phyloP scores from a whole-genome alignment of 75 land plant genomes.

The Sequoiadendron giganteum region DNA sequence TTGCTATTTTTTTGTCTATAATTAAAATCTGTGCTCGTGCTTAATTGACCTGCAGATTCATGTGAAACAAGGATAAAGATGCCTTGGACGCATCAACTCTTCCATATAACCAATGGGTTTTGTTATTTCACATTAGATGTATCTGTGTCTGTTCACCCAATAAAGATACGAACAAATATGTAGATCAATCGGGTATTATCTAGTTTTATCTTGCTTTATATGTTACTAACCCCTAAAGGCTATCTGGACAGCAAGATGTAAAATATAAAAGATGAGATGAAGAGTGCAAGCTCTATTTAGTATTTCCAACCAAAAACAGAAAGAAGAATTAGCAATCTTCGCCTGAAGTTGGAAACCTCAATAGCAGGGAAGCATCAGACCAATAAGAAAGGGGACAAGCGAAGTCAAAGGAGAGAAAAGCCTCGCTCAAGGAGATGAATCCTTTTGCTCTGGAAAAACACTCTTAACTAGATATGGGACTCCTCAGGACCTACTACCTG shows the following conservation, averaged over 20 bases:
- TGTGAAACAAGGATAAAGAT: neutral
- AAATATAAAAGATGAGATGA: neutral
- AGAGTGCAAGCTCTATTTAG: neutral
- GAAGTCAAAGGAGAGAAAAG: neutral
- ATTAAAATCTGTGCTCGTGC: neutral
- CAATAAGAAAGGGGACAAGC: neutral
- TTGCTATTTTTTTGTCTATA: neutral
- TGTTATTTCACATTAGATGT: neutral
- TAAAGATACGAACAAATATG: neutral
- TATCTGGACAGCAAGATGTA: neutral
- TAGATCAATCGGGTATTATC: neutral
- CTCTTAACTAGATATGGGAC: neutral
- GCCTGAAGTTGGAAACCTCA: neutral
- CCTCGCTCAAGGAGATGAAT: neutral
- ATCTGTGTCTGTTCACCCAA: neutral
- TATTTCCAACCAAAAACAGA: neutral
- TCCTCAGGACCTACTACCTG: neutral
- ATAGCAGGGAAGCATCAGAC: neutral
- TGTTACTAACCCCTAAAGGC: neutral
- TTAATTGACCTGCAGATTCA: neutral
- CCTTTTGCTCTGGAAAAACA: neutral
- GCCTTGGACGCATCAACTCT: neutral
- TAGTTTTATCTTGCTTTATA: neutral
- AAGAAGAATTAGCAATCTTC: neutral
- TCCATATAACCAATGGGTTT: neutral